phyloP scores from a whole-genome alignment of 139 green algal species.

The Micromonas pusilla region DNA sequence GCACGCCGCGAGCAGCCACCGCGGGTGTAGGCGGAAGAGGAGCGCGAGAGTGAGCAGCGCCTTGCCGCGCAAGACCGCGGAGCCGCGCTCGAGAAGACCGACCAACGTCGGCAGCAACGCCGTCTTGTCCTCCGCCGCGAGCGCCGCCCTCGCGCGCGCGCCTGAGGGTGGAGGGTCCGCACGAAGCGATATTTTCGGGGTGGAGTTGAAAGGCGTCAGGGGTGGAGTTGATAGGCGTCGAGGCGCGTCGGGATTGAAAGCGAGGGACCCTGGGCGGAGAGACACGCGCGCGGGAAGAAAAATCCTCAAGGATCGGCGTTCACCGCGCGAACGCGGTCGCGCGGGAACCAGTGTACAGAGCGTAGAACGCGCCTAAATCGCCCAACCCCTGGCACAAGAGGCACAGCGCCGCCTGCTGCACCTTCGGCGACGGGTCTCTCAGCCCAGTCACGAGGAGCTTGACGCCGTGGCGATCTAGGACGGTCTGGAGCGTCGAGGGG shows the following conservation, averaged over 20 bases:
- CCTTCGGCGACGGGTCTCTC: constrained; percentile 44
- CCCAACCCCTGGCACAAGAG: constrained; percentile 61
- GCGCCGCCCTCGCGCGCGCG: too few species aligned
- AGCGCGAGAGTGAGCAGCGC: constrained; percentile 40
- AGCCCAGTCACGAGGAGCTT: constrained; percentile 45
- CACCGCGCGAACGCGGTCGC: too few species aligned
- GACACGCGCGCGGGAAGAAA: too few species aligned
- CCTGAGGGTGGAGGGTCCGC: too few species aligned
- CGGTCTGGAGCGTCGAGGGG: neutral
- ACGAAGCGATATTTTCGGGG: too few species aligned
- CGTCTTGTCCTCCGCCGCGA: constrained; percentile 32
- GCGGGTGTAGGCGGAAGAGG: constrained; percentile 28
- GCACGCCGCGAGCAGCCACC: constrained; percentile 37
- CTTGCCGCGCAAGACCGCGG: neutral
- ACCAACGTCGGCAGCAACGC: constrained; percentile 44
- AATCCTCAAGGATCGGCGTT: too few species aligned
- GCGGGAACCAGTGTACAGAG: too few species aligned
- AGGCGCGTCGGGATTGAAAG: too few species aligned
- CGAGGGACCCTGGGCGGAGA: too few species aligned
- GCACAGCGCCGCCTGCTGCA: constrained; percentile 62
- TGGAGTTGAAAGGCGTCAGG: too few species aligned
- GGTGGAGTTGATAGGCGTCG: too few species aligned
- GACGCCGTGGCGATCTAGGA: constrained; percentile 35
- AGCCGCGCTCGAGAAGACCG: neutral
- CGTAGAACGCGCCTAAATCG: neutral